A percentile compares a stretch with the other conserved stretches of the same genome.
These are phyloP conservation scores for Xylariaceae sp. DNA, from an alignment of 2,329 filamentous ascomycete species.

Conservation along the genomic window DNA sequence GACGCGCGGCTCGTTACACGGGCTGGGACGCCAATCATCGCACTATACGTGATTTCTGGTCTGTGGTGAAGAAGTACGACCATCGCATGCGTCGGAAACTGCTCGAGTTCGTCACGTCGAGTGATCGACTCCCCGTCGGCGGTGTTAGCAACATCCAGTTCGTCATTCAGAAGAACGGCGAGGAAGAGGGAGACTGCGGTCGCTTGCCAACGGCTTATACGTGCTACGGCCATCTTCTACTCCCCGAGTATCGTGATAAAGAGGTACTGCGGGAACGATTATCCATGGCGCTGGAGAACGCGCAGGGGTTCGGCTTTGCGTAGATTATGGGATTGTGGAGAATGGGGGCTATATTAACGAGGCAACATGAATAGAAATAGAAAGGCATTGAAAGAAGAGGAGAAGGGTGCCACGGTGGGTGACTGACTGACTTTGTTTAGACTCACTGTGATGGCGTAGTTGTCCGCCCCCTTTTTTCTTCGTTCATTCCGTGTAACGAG, in stretches of 20 bases:
- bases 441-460: neutral
- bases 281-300: slow-evolving; percentile 80
- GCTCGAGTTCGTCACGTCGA: slow-evolving; percentile 92
- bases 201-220: slow-evolving; percentile 82
- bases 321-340: slow-evolving; percentile 31
- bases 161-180: slow-evolving; percentile 71
- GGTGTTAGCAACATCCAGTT: slow-evolving; percentile 80
- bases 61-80: slow-evolving; percentile 62
- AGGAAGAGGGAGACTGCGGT: slow-evolving; percentile 48
- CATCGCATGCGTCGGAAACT: slow-evolving; percentile 67
- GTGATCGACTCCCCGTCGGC: slow-evolving; percentile 81
- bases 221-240: slow-evolving; percentile 81
- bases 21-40: slow-evolving; percentile 67
- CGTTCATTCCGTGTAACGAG: neutral
- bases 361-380: slow-evolving; percentile 6
- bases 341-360: neutral
- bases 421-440: too few species aligned
- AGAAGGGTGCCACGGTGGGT: neutral
- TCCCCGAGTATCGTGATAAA: slow-evolving; percentile 74
- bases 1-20: slow-evolving; percentile 69
- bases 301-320: slow-evolving; percentile 82
- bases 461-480: neutral
- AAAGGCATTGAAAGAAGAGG: neutral
- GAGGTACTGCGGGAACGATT: slow-evolving; percentile 70
- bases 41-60: slow-evolving; percentile 78